Evolutionary conservation across 306 rosid genomes (phyloP), one percentile per base, ranked within the genome.

Genomic region (Cicer yamashitae): DNA sequence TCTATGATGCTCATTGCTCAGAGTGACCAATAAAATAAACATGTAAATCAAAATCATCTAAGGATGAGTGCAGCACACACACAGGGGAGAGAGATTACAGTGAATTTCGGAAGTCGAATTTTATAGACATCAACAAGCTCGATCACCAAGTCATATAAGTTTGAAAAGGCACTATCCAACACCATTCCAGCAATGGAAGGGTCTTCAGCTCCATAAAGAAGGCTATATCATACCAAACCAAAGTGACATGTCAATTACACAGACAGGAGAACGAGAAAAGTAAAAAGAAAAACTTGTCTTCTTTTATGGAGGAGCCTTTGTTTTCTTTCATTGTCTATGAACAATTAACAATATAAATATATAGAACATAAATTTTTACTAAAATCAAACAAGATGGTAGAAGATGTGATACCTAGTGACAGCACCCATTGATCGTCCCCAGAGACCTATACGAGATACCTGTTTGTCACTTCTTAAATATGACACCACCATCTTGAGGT

Each of bases 371-470:
- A 54, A 15, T 8, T 12, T 58, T 20, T 58, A 51, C 67, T 30
- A 46, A 52, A 77, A 77, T 54, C 54, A 74, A 62, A 71, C 14
- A 62, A 48, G 67, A 70, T 38, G 68, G 54, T 58, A 41, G 63
- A 84, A 74, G 62, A 66, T 44, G 71, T 18, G 67, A 83, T 76
- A 94, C 99, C 99, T 85, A 38, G 99, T 94, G 65, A 94, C 99
- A 69, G 99, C 96, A 38, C 99, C 98, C 99, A 94, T 94, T 14
- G 99, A 94, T 75, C 98, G 88, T 64, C 99, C 99, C 99, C 97
- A 94, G 39, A 94, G 93, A 80, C 99, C 98, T 30, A 94, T 90
- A 51, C 82, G 86, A 13, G 96, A 89, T 76, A 89, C 85, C 67
- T 85, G 96, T 73, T 85, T 92, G 91, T 83, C 88, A 84, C 88